Evolutionary conservation across 2,329 filamentous ascomycete genomes (phyloP), one percentile per base, ranked within the genome.

Genomic region (Sporothrix pseudoabietina): DNA sequence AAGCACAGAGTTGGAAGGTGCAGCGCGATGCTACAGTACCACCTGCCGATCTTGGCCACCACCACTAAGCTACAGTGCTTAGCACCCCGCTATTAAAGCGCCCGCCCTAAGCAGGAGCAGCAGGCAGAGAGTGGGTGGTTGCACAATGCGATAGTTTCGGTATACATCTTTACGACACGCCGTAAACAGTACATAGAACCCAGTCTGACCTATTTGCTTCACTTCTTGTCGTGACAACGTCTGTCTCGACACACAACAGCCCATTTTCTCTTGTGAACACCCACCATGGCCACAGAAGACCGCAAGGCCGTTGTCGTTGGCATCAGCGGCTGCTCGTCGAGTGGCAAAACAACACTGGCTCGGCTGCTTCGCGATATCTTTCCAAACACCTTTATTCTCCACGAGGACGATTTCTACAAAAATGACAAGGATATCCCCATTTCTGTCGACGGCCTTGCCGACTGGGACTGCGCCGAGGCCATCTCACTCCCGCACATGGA

Each of bases 321-420:
- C 74, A 90, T 98, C 74, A 97, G 93, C 54, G 96, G 96, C 72
- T 93, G 92, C 76, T 98, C 95, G 1, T 97, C 92, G 3, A 95
- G 92, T 78, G 96, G 96, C 74, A 99, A 99, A 84, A 98, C 96
- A 2, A 98, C 96, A 2, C 88, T 99, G 16, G 92, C 94, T 26
- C 89, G 95, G 2, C 86, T 98, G 14, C 86, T 99, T 22, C 90
- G 94, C 74, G 90, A 93, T 79, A 90, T 97, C 76, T 94, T 98
- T 78, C 90, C 90, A 9, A 85, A 87, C 77, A 87, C 90, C 19
- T 95, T 94, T 79, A 92, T 98, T 78, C 87, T 99, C 30, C 96
- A 99, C 81, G 90, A 97, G 80, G 96, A 99, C 83, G 96, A 99
- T 82, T 99, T 98, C 80, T 99, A 97, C 84, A 90, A 89, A 76